A percentile compares a stretch with the other conserved stretches of the same genome.
Conservation (phyloP, 176 grass and related monocot species). For the Paspalum vaginatum region DNA sequence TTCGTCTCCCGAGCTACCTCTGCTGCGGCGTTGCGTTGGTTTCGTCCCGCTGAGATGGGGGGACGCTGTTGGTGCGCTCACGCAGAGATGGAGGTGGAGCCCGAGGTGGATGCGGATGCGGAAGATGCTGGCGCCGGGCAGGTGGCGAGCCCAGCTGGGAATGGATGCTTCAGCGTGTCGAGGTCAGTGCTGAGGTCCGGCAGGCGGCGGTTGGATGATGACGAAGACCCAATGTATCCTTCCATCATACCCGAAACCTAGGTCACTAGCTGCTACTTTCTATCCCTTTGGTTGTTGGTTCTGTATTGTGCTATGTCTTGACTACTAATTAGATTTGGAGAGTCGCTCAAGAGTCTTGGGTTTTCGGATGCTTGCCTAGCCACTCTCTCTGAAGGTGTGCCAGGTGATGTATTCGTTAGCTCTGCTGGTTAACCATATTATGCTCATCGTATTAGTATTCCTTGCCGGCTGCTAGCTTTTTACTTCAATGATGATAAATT, state of each 20-base stretch:
- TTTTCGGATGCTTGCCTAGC: constrained; percentile 85
- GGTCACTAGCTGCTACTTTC: neutral
- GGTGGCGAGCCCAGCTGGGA: constrained; percentile 8
- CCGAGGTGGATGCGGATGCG: constrained; percentile 35
- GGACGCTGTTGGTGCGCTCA: neutral
- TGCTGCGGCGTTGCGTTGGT: neutral
- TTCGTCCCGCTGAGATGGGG: neutral
- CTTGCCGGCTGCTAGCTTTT: neutral
- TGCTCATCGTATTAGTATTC: neutral
- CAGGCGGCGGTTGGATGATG: constrained; percentile 37
- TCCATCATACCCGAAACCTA: neutral
- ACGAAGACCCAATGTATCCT: constrained; percentile 79
- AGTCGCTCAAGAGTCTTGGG: constrained; percentile 70
- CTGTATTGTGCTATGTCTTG: constrained; percentile 47
- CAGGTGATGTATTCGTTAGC: neutral
- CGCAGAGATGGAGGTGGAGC: constrained; percentile 49
- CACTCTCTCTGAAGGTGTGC: constrained; percentile 72
- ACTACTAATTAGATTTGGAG: constrained; percentile 67
- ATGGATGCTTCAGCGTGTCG: constrained; percentile 30
- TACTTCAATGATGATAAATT: constrained; percentile 21
- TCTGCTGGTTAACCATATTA: neutral
- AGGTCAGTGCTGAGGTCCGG: no score
- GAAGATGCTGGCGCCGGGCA: constrained; percentile 26
- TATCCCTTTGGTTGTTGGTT: neutral
- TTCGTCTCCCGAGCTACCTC: neutral